These are phyloP conservation scores for Coemansia sp. DNA, from an alignment of 192 early-diverging fungal species.

Conservation along the genomic window DNA sequence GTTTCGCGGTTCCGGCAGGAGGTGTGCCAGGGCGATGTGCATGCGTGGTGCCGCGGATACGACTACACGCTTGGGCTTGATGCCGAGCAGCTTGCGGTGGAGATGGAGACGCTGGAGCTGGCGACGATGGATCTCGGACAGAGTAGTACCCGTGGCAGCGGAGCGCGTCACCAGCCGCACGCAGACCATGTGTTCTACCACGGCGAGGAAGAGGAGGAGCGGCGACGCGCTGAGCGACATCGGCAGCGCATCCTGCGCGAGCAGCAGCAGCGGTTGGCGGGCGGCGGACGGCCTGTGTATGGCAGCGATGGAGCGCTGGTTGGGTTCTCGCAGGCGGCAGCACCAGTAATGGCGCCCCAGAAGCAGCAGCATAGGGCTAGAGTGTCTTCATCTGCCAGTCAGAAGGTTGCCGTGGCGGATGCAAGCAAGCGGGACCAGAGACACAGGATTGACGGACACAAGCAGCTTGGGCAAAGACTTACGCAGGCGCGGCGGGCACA, in stretches of 20 bases:
- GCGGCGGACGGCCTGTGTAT: constrained; percentile 35
- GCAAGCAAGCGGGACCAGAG: not conserved
- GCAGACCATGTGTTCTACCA: constrained; percentile 53
- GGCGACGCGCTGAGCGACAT: constrained; percentile 34
- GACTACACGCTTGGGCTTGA: constrained; percentile 43
- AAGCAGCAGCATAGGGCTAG: constrained; percentile 3
- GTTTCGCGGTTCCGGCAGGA: constrained; percentile 72
- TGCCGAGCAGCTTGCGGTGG: constrained; percentile 44
- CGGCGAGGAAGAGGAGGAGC: constrained; percentile 49
- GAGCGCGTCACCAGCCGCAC: constrained; percentile 20
- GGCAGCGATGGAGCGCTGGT: constrained; percentile 52
- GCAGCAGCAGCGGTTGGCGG: constrained; percentile 41
- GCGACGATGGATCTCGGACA: constrained; percentile 53
- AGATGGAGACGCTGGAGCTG: constrained; percentile 49
- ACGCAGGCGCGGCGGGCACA: constrained; percentile 40
- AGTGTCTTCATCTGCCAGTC: not conserved
- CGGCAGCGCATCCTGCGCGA: constrained; percentile 42
- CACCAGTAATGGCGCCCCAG: constrained; percentile 5
- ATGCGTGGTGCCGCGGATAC: constrained; percentile 54
- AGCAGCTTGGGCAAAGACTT: constrained; percentile 54
- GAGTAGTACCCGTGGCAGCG: not conserved
- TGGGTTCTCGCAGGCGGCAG: constrained; percentile 35
- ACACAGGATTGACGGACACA: not conserved
- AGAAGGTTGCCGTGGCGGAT: not conserved
- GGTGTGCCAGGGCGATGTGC: constrained; percentile 57